Conservation (phyloP, 192 early-diverging fungal genomes). For the Coemansia sp. region DNA sequence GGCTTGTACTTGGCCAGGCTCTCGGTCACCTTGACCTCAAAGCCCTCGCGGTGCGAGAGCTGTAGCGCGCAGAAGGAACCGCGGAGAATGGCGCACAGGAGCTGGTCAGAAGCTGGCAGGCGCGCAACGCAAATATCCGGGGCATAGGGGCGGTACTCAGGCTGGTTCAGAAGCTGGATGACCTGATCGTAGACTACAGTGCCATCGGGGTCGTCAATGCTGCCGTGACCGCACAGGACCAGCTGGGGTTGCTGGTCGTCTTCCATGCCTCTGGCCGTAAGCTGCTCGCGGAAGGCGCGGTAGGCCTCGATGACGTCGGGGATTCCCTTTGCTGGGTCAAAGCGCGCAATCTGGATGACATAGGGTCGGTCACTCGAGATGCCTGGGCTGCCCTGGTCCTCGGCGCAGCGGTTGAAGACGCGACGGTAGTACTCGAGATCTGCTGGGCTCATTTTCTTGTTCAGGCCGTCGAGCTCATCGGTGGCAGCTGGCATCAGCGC, state of each 20-base stretch:
- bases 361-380: slow-evolving; percentile 65
- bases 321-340: slow-evolving; percentile 84
- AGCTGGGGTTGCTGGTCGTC: slow-evolving; percentile 64
- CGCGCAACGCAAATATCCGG: slow-evolving; percentile 61
- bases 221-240: slow-evolving; percentile 72
- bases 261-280: slow-evolving; percentile 44
- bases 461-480: slow-evolving; percentile 79
- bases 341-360: slow-evolving; percentile 77
- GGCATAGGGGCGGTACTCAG: slow-evolving; percentile 55
- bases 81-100: slow-evolving; percentile 69
- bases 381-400: slow-evolving; percentile 64
- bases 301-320: slow-evolving; percentile 71
- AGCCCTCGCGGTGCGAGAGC: slow-evolving; percentile 77
- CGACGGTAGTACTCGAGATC: slow-evolving; percentile 65
- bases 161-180: slow-evolving; percentile 41
- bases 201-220: slow-evolving; percentile 83
- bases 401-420: slow-evolving; percentile 75
- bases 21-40: slow-evolving; percentile 84
- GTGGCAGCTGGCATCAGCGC: slow-evolving; percentile 71
- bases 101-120: slow-evolving; percentile 75
- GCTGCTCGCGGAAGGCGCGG: slow-evolving; percentile 57
- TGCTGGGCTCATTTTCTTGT: slow-evolving; percentile 60
- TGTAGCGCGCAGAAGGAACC: slow-evolving; percentile 72
- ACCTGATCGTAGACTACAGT: slow-evolving; percentile 63
- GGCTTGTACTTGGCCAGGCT: slow-evolving; percentile 65